Evolutionary conservation across 83 land plant genomes (phyloP), one percentile per base, ranked within the genome.

Genomic region (Thuja plicata): DNA sequence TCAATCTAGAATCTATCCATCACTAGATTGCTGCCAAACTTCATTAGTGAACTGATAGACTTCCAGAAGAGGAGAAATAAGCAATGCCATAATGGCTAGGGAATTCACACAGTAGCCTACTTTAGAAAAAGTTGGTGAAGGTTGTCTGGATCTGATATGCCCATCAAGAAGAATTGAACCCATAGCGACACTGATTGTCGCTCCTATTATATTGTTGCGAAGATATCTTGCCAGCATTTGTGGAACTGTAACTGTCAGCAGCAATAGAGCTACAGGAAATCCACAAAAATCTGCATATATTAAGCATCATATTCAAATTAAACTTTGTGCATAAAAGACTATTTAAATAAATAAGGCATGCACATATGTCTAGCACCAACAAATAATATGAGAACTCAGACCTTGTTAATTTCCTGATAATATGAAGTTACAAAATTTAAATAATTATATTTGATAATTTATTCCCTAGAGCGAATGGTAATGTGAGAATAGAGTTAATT

Each of bases 281-380:
- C 85, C 85, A 30, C 30, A 83, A 83, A 24, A 83, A 83, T 83
- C 85, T 83, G 85, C 85, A 83, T 83, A 32, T 54, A 83, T 27
- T n/a, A 79, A 24, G 1, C 30, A 83, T 83, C 11, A 24, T 24
- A 46, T 46, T 46, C 30, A 83, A 52, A 34, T 83, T 83, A 11
- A 3, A 9, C 37, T 45, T 11, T 45, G 55, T 34, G n/a, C 34
- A 83, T 83, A 83, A 82, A 45, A 83, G 30, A 7, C 19, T 41
- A 45, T 17, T 83, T 27, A 11, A 45, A 27, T 83, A 46, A 27
- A 83, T 48, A 27, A 13, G 1, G 11, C 54, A 45, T 45, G 34
- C 52, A 40, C 27, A 12, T 45, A 24, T 43, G 50, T 46, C 85
- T 83, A 83, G 21, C 32, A n/a, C n/a, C 13, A 12, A 30, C 32